Evolutionary conservation across 2,329 filamentous ascomycete species (phyloP).

Genomic region (Lachnellula hyalina): DNA sequence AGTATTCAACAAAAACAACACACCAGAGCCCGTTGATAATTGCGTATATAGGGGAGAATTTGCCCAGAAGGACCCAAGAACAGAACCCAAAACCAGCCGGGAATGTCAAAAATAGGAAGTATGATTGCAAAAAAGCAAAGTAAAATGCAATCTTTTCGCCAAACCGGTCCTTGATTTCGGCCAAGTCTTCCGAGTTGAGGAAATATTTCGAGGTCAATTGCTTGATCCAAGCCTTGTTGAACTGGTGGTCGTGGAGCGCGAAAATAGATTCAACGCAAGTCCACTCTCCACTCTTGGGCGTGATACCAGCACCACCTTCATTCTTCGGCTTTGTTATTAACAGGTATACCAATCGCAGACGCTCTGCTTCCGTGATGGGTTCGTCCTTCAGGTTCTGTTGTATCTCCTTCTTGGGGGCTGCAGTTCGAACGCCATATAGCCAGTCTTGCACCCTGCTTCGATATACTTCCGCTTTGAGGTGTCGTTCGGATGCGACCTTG

Average conservation of each 20-base stretch:
- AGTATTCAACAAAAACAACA: constrained; percentile 87
- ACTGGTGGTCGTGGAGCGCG: constrained; percentile 69
- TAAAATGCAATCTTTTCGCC: constrained; percentile 89
- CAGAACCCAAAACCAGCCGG: constrained; percentile 72
- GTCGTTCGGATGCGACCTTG: constrained; percentile 68
- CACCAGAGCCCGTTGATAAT: constrained; percentile 79
- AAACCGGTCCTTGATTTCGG: constrained; percentile 69
- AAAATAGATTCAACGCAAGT: constrained; percentile 69
- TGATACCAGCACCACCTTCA: constrained; percentile 76
- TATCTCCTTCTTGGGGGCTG: constrained; percentile 70
- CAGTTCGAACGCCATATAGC: constrained; percentile 79
- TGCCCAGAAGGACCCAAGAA: constrained; percentile 76
- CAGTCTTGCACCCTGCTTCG: constrained; percentile 87
- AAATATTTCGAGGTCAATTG: constrained; percentile 68
- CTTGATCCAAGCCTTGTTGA: constrained; percentile 72
- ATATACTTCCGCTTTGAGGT: constrained; percentile 77
- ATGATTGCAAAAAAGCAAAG: constrained; percentile 88
- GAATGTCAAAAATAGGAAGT: constrained; percentile 80
- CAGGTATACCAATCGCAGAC: constrained; percentile 80
- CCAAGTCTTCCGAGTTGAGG: constrained; percentile 60
- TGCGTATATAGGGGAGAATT: constrained; percentile 78
- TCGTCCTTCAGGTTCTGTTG: constrained; percentile 62
- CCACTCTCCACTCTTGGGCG: constrained; percentile 64
- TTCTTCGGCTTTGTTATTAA: constrained; percentile 69
- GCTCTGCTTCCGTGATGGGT: constrained; percentile 81